phyloP scores from a whole-genome alignment of 441 rosid species.

The Croton setiger region DNA sequence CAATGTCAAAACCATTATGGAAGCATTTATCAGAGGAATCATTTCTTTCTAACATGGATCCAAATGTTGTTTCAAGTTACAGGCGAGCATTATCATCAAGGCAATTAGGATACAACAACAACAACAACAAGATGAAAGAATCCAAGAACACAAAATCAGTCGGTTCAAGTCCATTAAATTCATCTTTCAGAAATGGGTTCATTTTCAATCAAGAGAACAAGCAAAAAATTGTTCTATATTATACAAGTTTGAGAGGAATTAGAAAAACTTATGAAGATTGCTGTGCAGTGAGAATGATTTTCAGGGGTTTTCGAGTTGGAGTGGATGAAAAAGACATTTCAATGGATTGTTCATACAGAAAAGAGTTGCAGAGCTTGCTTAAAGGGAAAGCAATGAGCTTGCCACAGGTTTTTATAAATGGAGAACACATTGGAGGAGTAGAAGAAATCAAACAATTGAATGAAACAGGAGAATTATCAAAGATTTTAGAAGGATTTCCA shows the following conservation, averaged over 20 bases:
- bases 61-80: constrained; percentile 68
- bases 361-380: constrained; percentile 55
- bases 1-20: constrained; percentile 71
- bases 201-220: constrained; percentile 28
- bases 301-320: constrained; percentile 57
- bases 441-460: constrained; percentile 79
- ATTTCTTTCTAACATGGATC: constrained; percentile 64
- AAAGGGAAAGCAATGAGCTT: constrained; percentile 47
- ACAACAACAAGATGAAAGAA: constrained; percentile 12
- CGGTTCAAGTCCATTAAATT: constrained; percentile 31
- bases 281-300: constrained; percentile 65
- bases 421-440: constrained; percentile 65
- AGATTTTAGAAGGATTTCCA: constrained; percentile 58
- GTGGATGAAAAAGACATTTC: constrained; percentile 88
- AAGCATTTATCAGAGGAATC: constrained; percentile 91
- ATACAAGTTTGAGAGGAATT: constrained; percentile 79
- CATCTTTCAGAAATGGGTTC: constrained; percentile 18
- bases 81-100: constrained; percentile 78
- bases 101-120: constrained; percentile 33
- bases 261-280: constrained; percentile 85
- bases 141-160: constrained; percentile 24
- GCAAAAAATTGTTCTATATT: constrained; percentile 50
- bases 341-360: constrained; percentile 70
- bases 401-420: constrained; percentile 75
- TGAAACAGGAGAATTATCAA: constrained; percentile 67